Evolutionary conservation across 2,329 filamentous ascomycete genomes (phyloP).

Genomic region (Cercospora sp.): DNA sequence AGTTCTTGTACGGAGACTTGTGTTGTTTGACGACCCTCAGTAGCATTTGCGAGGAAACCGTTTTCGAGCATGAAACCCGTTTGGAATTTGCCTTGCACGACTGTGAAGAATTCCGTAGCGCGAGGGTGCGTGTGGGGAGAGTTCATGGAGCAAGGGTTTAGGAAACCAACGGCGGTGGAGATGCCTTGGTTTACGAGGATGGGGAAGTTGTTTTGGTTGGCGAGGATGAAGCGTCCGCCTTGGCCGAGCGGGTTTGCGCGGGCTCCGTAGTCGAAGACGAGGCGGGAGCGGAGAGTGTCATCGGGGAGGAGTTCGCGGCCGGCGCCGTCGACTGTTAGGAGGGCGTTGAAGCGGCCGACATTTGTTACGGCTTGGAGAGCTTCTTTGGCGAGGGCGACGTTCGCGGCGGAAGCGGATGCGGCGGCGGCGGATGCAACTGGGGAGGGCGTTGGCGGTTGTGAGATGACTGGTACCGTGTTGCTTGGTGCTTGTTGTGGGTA

Average conservation of each 20-base stretch:
- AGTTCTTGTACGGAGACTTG: constrained; percentile 44
- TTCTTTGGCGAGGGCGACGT: constrained; percentile 18
- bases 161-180: constrained; percentile 19
- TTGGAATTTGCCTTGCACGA: constrained; percentile 45
- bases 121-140: constrained; percentile 52
- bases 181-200: constrained; percentile 24
- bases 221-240: constrained; percentile 21
- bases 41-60: constrained; percentile 35
- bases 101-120: constrained; percentile 51
- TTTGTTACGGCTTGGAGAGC: constrained; percentile 19
- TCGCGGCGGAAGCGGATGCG: constrained; percentile 11
- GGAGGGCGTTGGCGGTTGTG: constrained; percentile 10
- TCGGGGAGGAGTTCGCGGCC: constrained; percentile 16
- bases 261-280: constrained; percentile 25
- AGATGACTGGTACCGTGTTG: constrained; percentile 14
- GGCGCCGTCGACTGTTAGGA: constrained; percentile 19
- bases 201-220: constrained; percentile 24
- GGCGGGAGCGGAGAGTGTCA: constrained; percentile 13
- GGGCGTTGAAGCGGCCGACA: constrained; percentile 20
- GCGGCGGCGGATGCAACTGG: constrained; percentile 17
- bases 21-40: constrained; percentile 25
- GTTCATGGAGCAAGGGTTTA: constrained; percentile 47
- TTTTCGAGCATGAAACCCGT: constrained; percentile 53
- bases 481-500: constrained; percentile 15
- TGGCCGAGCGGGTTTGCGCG: constrained; percentile 8